phyloP scores from a whole-genome alignment of 257 asterid genomes.

The Buddleja alternifolia region DNA sequence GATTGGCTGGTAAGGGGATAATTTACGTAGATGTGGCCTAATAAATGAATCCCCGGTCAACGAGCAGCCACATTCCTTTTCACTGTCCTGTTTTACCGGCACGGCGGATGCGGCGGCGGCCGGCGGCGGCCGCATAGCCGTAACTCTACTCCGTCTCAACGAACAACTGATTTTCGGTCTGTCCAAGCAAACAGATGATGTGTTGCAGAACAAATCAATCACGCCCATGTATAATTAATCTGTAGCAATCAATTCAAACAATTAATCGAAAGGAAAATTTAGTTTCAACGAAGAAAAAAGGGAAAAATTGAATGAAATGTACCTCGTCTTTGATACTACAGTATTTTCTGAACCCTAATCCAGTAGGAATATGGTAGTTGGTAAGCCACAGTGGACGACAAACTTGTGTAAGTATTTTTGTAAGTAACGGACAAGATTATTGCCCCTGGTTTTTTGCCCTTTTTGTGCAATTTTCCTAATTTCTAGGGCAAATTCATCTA shows the following conservation, averaged over 20 bases:
- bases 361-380: neutral
- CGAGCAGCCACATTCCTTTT: slow-evolving; percentile 29
- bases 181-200: slow-evolving; percentile 53
- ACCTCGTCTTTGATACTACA: neutral
- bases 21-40: slow-evolving; percentile 75
- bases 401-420: neutral
- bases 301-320: neutral
- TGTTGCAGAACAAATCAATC: slow-evolving; percentile 57
- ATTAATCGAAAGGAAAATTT: neutral
- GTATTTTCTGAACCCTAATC: slow-evolving; percentile 17
- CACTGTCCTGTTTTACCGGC: slow-evolving; percentile 54
- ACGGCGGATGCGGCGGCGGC: slow-evolving; percentile 48
- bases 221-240: slow-evolving; percentile 60
- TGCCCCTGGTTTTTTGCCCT: neutral
- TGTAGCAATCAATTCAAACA: slow-evolving; percentile 1
- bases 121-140: slow-evolving; percentile 47
- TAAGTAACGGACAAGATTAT: neutral
- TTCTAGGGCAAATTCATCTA: too few relatives aligned
- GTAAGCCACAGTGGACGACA: neutral
- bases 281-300: neutral
- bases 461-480: neutral
- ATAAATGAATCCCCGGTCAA: slow-evolving; percentile 76
- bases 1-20: slow-evolving; percentile 89
- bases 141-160: slow-evolving; percentile 38
- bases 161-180: slow-evolving; percentile 37